phyloP scores from a whole-genome alignment of 1,284 basidiomycete species.

The Moniliophthora roreri region DNA sequence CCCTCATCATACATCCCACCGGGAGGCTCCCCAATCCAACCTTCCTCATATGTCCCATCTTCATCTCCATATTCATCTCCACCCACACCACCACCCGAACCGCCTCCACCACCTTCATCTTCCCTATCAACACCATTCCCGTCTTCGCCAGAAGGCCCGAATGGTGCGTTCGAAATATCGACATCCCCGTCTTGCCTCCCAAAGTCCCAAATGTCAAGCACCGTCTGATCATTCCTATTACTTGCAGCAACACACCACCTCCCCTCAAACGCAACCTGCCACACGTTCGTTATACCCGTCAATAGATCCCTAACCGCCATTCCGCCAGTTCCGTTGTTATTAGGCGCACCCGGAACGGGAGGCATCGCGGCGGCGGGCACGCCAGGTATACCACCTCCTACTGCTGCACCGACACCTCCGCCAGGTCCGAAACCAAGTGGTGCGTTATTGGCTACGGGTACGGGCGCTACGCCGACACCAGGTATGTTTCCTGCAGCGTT shows the following conservation, averaged over 20 bases:
- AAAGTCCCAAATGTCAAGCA: conserved; percentile 87
- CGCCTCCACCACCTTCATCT: conserved; percentile 38
- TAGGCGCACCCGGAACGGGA: background rate
- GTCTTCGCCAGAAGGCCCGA: too few species aligned
- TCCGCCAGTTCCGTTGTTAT: conserved; percentile 58
- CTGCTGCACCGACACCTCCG: background rate
- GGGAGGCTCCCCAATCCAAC: too few species aligned
- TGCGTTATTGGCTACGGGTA: background rate
- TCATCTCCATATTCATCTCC: too few species aligned
- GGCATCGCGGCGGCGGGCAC: background rate
- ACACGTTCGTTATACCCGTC: conserved; percentile 89
- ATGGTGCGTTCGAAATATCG: too few species aligned
- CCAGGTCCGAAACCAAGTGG: background rate
- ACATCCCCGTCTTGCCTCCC: conserved; percentile 52
- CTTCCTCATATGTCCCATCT: too few species aligned
- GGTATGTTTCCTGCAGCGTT: background rate
- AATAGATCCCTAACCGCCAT: conserved; percentile 83
- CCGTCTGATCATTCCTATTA: conserved; percentile 76
- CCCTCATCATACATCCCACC: too few species aligned
- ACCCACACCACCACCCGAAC: too few species aligned
- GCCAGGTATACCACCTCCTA: background rate
- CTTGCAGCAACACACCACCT: conserved; percentile 92
- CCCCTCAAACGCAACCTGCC: conserved; percentile 94
- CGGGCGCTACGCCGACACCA: background rate
- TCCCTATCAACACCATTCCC: conserved; percentile 48